Evolutionary conservation across 108 stramenopile species (phyloP), one percentile per base, ranked within the genome.

Genomic region (Fragilaria radians): DNA sequence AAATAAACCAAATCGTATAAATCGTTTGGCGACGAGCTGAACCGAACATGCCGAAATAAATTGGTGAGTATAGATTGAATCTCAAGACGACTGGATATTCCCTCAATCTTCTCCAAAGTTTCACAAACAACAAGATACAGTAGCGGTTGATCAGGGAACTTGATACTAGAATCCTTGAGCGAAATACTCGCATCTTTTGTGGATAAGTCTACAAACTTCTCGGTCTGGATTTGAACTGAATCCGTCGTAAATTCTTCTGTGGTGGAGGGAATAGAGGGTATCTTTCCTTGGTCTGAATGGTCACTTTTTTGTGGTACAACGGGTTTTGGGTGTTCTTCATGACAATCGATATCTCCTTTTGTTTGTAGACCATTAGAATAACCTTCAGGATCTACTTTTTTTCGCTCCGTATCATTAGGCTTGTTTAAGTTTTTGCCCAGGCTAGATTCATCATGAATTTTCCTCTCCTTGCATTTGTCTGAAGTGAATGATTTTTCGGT

Each of bases 1-100:
- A 99, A 75, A 70, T 96, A 97, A 46, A 97, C 64, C 32, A 80
- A 63, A 9, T 80, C 57, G 27, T 80, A 70, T 19, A 99, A 94
- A 11, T 72, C 72, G 23, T 31, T 57, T 62, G 79, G 47, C 70
- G 50, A 29, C 31, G 28, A 48, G 14, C 48, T 60, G 53, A 71
- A 46, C 34, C 85, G 48, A 17, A 82, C 67, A 45, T 59, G 60
- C 5, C 86, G 79, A 53, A 93, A 89, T 48, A 94, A 63, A 28
- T 72, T 70, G 23, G 88, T 85, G 64, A 90, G 48, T 11, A 75
- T 36, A 23, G 74, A 72, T 77, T 97, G 94, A 73, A 95, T 97
- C 62, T 95, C 93, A 56, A 97, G 63, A 14, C 96, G 81, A 25
- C 74, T 65, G 0, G 85, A 67, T 23, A 82, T 82, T 28, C 57